Conservation (phyloP, 129 eudicot species). For the Dittrichia graveolens region DNA sequence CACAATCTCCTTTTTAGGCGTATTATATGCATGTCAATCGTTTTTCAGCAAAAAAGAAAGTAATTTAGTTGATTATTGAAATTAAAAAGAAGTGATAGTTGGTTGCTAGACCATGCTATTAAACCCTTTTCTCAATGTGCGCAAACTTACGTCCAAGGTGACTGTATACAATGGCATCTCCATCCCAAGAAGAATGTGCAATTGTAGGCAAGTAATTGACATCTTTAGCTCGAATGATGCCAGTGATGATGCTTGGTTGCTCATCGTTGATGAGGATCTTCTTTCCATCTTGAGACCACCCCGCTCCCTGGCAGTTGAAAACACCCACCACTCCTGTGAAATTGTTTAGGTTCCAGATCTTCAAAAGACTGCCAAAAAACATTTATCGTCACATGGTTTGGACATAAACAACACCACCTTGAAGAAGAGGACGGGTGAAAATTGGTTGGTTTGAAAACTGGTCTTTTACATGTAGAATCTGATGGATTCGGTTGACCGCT, state of each 20-base stretch:
- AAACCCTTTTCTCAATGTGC: background rate
- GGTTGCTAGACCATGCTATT: background rate
- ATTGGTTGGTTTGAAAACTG: background rate
- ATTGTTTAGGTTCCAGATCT: conserved; percentile 86
- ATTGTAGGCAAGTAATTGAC: conserved; percentile 61
- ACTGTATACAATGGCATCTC: conserved; percentile 65
- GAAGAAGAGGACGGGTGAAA: background rate
- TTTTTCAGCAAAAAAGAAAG: too few relatives aligned
- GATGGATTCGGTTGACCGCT: background rate
- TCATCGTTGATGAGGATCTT: conserved; percentile 65
- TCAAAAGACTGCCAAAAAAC: conserved; percentile 55
- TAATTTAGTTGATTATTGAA: background rate
- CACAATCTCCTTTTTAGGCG: too few relatives aligned
- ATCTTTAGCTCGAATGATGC: conserved; percentile 65
- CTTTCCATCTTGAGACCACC: conserved; percentile 83
- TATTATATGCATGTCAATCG: too few relatives aligned
- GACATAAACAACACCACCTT: background rate
- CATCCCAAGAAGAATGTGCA: conserved; percentile 62
- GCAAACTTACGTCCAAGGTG: conserved; percentile 59
- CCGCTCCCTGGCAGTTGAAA: conserved; percentile 97
- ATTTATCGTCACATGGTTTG: conserved; percentile 1
- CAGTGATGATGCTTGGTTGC: conserved; percentile 63
- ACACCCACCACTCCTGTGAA: conserved; percentile 81
- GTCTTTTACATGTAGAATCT: background rate
- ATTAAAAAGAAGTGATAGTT: background rate